Conservation (phyloP, 768 basidiomycete species). For the Lactarius vividus region DNA sequence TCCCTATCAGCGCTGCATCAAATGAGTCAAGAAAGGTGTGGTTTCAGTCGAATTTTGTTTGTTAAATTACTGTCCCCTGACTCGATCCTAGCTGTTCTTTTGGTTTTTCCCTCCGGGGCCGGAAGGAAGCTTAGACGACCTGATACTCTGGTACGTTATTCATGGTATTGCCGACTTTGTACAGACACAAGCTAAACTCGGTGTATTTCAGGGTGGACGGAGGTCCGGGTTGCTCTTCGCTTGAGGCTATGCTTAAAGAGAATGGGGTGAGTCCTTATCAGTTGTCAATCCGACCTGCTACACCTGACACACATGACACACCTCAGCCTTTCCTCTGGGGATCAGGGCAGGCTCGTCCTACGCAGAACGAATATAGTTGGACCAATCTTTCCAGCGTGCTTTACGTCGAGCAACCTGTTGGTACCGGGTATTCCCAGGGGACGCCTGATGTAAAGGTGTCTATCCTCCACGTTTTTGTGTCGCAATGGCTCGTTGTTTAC, state of each 20-base stretch:
- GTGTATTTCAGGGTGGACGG: slow-evolving; percentile 60
- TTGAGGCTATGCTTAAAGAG: slow-evolving; percentile 71
- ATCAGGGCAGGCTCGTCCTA: slow-evolving; percentile 60
- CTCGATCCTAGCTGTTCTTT: slow-evolving; percentile 61
- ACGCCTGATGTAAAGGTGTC: slow-evolving; percentile 50
- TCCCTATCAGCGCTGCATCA: slow-evolving; percentile 60
- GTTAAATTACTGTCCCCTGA: neutral
- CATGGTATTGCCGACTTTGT: neutral
- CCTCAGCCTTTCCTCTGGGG: slow-evolving; percentile 65
- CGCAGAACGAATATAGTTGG: slow-evolving; percentile 68
- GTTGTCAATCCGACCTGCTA: neutral
- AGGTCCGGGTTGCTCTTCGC: slow-evolving; percentile 75
- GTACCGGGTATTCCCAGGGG: slow-evolving; percentile 76
- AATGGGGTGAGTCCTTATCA: slow-evolving; percentile 55
- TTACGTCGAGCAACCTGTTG: slow-evolving; percentile 78
- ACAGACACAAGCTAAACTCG: too few relatives aligned
- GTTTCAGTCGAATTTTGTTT: slow-evolving; percentile 10
- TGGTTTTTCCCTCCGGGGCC: slow-evolving; percentile 84
- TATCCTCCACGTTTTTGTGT: neutral
- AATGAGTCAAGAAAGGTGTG: slow-evolving; percentile 68
- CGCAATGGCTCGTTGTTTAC: neutral
- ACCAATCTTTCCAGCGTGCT: slow-evolving; percentile 74
- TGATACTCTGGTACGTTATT: slow-evolving; percentile 65
- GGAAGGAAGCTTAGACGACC: slow-evolving; percentile 64
- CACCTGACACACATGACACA: neutral